Percentiles rank a stretch among this genome's conserved stretches.
Conservation (phyloP, 208 protist genomes). For the Borovskyia barvae region DNA sequence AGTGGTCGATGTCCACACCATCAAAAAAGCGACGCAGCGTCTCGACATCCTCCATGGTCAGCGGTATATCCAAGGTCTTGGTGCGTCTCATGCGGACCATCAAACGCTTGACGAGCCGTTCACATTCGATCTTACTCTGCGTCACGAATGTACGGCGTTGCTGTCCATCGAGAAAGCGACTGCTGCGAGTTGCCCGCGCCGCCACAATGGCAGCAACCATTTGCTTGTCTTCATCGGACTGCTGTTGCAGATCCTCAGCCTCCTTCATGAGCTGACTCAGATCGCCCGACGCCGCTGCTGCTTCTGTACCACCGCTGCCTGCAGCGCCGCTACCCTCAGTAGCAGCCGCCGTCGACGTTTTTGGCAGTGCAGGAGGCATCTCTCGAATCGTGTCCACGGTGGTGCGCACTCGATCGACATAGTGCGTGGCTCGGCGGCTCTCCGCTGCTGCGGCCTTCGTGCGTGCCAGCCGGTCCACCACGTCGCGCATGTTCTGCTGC, state of each 20-base stretch:
- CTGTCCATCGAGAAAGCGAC: constrained; percentile 35
- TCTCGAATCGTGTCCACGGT: constrained; percentile 24
- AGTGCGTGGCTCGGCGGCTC: constrained; percentile 11
- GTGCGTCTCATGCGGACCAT: constrained; percentile 55
- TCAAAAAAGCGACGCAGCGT: constrained; percentile 67
- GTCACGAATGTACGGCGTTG: constrained; percentile 43
- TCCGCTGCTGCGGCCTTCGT: constrained; percentile 24
- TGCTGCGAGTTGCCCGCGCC: constrained; percentile 19
- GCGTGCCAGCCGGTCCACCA: constrained; percentile 45
- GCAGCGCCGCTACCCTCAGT: not conserved
- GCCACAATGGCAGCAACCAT: constrained; percentile 30
- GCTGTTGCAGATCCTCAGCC: constrained; percentile 5
- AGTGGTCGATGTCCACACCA: constrained; percentile 51
- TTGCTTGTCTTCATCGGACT: constrained; percentile 24
- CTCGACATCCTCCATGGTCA: constrained; percentile 67
- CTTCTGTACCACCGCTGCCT: too few relatives aligned
- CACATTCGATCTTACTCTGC: constrained; percentile 46
- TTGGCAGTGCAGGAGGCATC: not conserved
- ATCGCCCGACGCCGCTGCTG: too few relatives aligned
- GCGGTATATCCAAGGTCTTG: constrained; percentile 45
- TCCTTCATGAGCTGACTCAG: constrained; percentile 10
- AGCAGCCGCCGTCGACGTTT: not conserved
- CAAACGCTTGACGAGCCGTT: constrained; percentile 46
- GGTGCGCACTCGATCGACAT: constrained; percentile 35
- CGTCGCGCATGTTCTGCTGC: constrained; percentile 36